These are phyloP conservation scores for Alternaria sp. DNA, from an alignment of 2,329 filamentous ascomycete genomes.

Conservation along the genomic window DNA sequence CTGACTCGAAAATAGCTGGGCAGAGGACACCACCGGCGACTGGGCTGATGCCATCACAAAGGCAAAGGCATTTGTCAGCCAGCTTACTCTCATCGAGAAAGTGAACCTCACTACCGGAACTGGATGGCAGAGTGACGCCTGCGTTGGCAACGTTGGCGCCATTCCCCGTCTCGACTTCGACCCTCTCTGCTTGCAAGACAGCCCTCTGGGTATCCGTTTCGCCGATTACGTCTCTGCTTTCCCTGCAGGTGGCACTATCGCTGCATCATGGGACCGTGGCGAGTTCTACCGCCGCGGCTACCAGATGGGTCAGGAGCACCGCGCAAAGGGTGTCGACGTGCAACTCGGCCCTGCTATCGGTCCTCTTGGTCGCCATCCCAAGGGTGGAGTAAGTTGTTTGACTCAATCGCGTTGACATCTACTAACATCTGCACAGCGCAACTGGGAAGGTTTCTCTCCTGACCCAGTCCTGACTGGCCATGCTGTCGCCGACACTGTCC, in stretches of 20 bases:
- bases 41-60: constrained; percentile 80
- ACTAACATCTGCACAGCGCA: constrained; percentile 23
- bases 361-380: constrained; percentile 71
- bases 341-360: constrained; percentile 80
- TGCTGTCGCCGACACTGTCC: constrained; percentile 73
- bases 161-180: constrained; percentile 73
- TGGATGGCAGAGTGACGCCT: constrained; percentile 64
- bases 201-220: constrained; percentile 78
- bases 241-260: constrained; percentile 77
- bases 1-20: constrained; percentile 61
- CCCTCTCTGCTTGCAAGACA: constrained; percentile 84
- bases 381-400: constrained; percentile 62
- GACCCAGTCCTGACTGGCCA: constrained; percentile 78
- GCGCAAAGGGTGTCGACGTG: constrained; percentile 76
- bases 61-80: constrained; percentile 79
- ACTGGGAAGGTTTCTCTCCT: constrained; percentile 63
- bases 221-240: constrained; percentile 84
- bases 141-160: constrained; percentile 74
- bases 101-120: constrained; percentile 93
- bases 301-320: constrained; percentile 78
- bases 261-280: constrained; percentile 79
- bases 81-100: constrained; percentile 85
- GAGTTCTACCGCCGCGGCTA: constrained; percentile 72
- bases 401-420: not conserved
- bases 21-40: constrained; percentile 68